These are phyloP conservation scores for Nymphaea thermarum DNA, from an alignment of 164 flowering plant genomes.

Conservation along the genomic window DNA sequence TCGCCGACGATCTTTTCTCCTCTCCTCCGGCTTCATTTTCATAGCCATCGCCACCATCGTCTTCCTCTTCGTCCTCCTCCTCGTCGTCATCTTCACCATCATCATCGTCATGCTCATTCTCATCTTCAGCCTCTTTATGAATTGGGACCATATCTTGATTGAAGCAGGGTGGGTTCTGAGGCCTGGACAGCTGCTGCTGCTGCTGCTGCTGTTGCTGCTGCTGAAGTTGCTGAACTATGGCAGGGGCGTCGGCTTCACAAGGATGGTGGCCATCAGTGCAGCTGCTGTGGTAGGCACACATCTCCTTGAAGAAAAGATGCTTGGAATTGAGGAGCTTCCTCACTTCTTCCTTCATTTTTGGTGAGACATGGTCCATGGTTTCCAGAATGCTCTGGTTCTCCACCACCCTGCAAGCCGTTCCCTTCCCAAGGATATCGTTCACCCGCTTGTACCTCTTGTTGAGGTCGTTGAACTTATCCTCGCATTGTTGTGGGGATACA, in stretches of 20 bases:
- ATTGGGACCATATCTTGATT: background rate
- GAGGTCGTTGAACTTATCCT: constrained; percentile 91
- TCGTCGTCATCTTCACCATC: constrained; percentile 34
- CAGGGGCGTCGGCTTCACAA: constrained; percentile 12
- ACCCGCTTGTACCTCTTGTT: constrained; percentile 97
- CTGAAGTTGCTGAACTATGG: background rate
- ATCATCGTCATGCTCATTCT: constrained; percentile 16
- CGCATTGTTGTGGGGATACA: constrained; percentile 97
- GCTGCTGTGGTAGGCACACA: constrained; percentile 94
- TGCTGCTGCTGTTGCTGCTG: constrained; percentile 9
- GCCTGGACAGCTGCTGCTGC: constrained; percentile 17
- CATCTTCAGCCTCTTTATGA: constrained; percentile 11
- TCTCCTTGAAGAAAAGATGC: constrained; percentile 86
- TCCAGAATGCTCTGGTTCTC: constrained; percentile 84
- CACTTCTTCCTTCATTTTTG: constrained; percentile 79
- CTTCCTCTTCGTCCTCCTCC: constrained; percentile 29
- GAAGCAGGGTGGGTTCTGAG: constrained; percentile 23
- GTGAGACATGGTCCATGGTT: constrained; percentile 54
- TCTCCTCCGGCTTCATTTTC: constrained; percentile 9
- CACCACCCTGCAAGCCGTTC: constrained; percentile 82
- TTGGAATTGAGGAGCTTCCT: constrained; percentile 79
- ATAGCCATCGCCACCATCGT: constrained; percentile 20
- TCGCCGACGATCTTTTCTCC: constrained; percentile 8
- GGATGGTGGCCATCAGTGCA: constrained; percentile 26
- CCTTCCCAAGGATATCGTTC: constrained; percentile 78